Evolutionary conservation across 306 rosid species (phyloP).

Genomic region (Crotalaria pallida): DNA sequence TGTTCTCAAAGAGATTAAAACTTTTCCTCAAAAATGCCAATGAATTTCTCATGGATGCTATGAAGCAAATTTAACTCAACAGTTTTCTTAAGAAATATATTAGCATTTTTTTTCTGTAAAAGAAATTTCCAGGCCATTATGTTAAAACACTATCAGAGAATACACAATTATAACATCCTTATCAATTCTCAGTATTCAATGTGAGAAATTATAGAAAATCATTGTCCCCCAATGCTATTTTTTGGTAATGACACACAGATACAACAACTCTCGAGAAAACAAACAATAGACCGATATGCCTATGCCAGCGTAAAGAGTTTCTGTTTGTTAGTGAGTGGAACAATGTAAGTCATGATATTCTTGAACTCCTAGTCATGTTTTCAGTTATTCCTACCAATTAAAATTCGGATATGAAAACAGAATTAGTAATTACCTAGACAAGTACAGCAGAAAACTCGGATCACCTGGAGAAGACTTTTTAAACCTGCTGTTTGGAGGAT

Average conservation of each 20-base stretch:
- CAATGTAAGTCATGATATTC: neutral
- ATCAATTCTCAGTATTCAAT: neutral
- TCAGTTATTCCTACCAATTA: neutral
- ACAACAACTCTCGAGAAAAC: neutral
- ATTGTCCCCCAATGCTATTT: neutral
- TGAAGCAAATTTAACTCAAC: neutral
- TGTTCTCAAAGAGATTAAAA: neutral
- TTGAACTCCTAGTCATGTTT: neutral
- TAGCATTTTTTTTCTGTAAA: neutral
- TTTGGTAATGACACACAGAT: neutral
- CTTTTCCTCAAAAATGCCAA: neutral
- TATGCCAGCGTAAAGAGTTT: neutral
- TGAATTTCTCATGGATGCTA: neutral
- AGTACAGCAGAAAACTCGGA: constrained; percentile 59
- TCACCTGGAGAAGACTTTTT: constrained; percentile 71
- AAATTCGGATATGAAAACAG: neutral
- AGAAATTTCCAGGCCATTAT: neutral
- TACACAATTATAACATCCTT: neutral
- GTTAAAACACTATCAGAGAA: neutral
- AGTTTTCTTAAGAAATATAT: neutral
- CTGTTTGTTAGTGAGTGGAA: neutral
- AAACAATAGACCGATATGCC: neutral
- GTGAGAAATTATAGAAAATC: neutral
- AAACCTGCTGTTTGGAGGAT: constrained; percentile 78
- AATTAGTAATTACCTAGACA: constrained; percentile 53